Evolutionary conservation across 371 early-diverging fungal species (phyloP), one percentile per base, ranked within the genome.

Genomic region (Mucor sp.): DNA sequence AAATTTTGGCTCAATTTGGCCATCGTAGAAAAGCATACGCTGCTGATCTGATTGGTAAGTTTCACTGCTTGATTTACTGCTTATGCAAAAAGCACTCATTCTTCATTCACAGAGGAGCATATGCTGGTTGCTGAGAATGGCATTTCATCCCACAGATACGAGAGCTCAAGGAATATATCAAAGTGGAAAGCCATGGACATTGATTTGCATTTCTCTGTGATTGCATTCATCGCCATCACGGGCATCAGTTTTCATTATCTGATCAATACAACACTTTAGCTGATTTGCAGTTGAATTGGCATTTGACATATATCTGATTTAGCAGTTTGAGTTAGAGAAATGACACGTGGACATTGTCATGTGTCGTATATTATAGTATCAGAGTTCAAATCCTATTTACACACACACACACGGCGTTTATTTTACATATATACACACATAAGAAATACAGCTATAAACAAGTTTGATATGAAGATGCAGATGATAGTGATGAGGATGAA

Each of bases 21-120:
- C 47, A 62, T 0, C 63, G 58, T 12, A 35, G 43, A 63, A 68
- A 68, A 28, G n/a, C 27, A 7, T 27, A 27, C 47, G 63, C 68
- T n/a, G 68, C 68, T 2, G 68, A 63, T 41, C 23, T 68, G 28
- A 21, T 65, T 19, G 64, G 64, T 64, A 64, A 28, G 28, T 17
- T 32, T 32, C 15, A 33, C 21, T n/a, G 48, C 48, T 9, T 48
- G 23, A 19, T 23, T n/a, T n/a, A 6, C 0, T 48, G 23, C 19
- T n/a, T 47, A 21, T 19, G 47, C 19, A 47, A 17, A 48, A 8
- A 35, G 6, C 3, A 28, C 8, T 25, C 15, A 32, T 21, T 28
- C 11, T 30, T 30, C 3, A 12, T 25, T n/a, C 28, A n/a, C 47
- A 58, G 68, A 68, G 43, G 63, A 68, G 21, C 63, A 63, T 23